phyloP scores from a whole-genome alignment of 768 basidiomycete genomes.

The Auriculariales sp. region DNA sequence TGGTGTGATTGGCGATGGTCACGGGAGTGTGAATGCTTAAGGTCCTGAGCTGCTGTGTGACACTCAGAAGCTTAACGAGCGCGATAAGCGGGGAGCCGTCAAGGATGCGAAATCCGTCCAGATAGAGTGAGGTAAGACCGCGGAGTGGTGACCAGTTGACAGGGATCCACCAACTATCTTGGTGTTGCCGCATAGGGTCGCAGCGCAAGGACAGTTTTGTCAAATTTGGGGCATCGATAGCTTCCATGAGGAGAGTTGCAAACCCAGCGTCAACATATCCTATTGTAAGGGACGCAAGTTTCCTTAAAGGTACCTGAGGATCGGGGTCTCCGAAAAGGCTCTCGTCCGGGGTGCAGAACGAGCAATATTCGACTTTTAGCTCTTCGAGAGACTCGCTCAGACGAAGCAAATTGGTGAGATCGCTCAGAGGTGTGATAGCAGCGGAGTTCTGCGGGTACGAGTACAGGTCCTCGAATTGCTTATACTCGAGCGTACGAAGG shows the following conservation, averaged over 20 bases:
- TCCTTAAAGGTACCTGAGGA: constrained; percentile 8
- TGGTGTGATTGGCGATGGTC: constrained; percentile 11
- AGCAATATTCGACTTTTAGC: constrained; percentile 13
- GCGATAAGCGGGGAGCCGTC: constrained; percentile 17
- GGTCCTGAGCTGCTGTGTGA: constrained; percentile 15
- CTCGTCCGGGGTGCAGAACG: constrained; percentile 13
- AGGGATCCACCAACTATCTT: constrained; percentile 17
- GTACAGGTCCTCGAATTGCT: constrained; percentile 13
- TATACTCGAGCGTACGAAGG: constrained; percentile 13
- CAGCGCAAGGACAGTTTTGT: constrained; percentile 14
- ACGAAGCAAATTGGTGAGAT: constrained; percentile 10
- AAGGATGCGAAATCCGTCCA: constrained; percentile 15
- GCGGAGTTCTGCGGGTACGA: constrained; percentile 4
- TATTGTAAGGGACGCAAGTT: constrained; percentile 11
- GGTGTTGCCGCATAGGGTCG: constrained; percentile 11
- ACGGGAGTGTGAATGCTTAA: constrained; percentile 16
- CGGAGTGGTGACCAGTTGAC: constrained; percentile 12
- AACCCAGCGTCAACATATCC: constrained; percentile 15
- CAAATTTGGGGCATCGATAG: constrained; percentile 13
- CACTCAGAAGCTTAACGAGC: constrained; percentile 15
- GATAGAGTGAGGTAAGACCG: constrained; percentile 14
- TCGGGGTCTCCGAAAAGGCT: constrained; percentile 13
- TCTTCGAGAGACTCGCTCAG: constrained; percentile 12
- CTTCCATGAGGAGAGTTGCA: constrained; percentile 16
- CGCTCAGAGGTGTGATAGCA: constrained; percentile 14